Evolutionary conservation across 257 asterid genomes (phyloP).

Genomic region (Scutellaria minor): DNA sequence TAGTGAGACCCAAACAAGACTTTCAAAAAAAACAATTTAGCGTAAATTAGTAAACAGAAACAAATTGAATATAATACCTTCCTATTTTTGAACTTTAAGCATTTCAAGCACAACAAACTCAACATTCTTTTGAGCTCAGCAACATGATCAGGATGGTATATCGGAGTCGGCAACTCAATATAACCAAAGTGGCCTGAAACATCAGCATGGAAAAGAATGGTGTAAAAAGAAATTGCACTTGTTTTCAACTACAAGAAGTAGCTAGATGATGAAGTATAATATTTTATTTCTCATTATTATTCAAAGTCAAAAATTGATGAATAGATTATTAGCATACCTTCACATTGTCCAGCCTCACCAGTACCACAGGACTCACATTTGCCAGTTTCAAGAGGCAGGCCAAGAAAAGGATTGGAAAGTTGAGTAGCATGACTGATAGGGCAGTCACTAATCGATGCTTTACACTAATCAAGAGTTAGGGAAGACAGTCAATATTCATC

Average conservation of each 20-base stretch:
- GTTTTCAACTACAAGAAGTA: background rate
- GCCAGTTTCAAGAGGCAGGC: constrained; percentile 90
- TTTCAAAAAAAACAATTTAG: constrained; percentile 17
- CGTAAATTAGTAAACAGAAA: constrained; percentile 24
- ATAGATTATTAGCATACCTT: constrained; percentile 57
- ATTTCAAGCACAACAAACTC: constrained; percentile 79
- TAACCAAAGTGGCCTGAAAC: constrained; percentile 95
- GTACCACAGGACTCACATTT: constrained; percentile 96
- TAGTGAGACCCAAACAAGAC: background rate
- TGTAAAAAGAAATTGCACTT: constrained; percentile 28
- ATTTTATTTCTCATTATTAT: constrained; percentile 12
- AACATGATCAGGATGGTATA: constrained; percentile 96
- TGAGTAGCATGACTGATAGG: constrained; percentile 92
- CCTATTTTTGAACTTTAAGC: constrained; percentile 74
- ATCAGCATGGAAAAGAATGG: constrained; percentile 24
- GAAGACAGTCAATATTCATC: constrained; percentile 25
- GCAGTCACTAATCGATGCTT: constrained; percentile 82
- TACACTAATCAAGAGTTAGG: constrained; percentile 55
- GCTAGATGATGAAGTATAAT: background rate
- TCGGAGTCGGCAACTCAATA: constrained; percentile 85
- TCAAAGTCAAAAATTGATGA: constrained; percentile 23
- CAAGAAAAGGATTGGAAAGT: constrained; percentile 91
- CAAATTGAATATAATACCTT: constrained; percentile 57
- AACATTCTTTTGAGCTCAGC: constrained; percentile 72
- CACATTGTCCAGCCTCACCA: constrained; percentile 95